A percentile compares a stretch with the other conserved stretches of the same genome.
Conservation (phyloP, 225 moss, liverwort and hornwort genomes). For the Pleurozium schreberi region DNA sequence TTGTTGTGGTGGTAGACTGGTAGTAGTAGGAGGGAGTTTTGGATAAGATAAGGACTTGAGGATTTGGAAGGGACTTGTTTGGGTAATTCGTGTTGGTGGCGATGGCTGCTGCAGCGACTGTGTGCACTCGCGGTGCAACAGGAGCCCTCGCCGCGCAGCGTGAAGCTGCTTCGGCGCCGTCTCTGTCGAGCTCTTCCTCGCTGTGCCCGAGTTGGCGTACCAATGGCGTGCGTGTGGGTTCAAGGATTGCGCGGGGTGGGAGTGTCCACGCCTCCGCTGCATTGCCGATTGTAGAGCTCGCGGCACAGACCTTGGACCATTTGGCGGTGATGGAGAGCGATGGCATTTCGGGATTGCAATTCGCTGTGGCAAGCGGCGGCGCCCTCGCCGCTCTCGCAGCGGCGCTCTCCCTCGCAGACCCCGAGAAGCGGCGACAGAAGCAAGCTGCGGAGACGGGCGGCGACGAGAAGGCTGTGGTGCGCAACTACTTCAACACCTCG, state of each 20-base stretch:
- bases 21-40: neutral
- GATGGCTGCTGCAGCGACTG: slow-evolving; percentile 24
- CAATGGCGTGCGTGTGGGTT: neutral
- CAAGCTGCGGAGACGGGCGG: slow-evolving; percentile 76
- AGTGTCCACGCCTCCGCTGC: slow-evolving; percentile 8
- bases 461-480: slow-evolving; percentile 86
- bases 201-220: neutral
- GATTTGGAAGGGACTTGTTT: neutral
- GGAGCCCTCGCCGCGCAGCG: slow-evolving; percentile 1
- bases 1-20: neutral
- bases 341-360: slow-evolving; percentile 36
- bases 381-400: slow-evolving; percentile 66
- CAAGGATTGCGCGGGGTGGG: neutral
- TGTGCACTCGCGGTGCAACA: neutral
- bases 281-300: slow-evolving; percentile 27
- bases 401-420: slow-evolving; percentile 64
- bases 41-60: neutral
- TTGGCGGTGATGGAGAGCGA: slow-evolving; percentile 43
- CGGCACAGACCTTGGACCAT: slow-evolving; percentile 12
- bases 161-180: neutral
- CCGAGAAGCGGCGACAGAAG: slow-evolving; percentile 90
- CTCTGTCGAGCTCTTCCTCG: neutral
- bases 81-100: slow-evolving; percentile 1
- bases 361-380: slow-evolving; percentile 77
- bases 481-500: slow-evolving; percentile 83